Conservation (phyloP, 257 asterid species). For the Petrea volubilis region DNA sequence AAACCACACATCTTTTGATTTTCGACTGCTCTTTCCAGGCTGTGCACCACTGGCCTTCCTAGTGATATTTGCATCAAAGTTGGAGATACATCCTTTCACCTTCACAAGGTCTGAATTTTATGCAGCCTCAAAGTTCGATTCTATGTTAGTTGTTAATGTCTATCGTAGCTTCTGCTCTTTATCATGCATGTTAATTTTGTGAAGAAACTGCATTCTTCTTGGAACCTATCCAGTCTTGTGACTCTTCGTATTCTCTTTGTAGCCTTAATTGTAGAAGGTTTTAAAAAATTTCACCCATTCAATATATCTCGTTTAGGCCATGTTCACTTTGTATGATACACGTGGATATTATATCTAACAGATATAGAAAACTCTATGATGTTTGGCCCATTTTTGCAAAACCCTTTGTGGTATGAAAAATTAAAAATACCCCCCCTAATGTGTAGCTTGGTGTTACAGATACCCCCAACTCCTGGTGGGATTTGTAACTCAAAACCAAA, state of each 20-base stretch:
- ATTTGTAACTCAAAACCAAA: no score
- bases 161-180: not conserved
- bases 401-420: no score
- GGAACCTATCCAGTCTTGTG: not conserved
- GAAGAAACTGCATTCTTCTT: not conserved
- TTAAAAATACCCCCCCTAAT: no score
- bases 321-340: no score
- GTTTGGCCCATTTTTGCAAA: no score
- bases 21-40: slow-evolving; percentile 35
- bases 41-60: slow-evolving; percentile 50
- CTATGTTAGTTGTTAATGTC: not conserved
- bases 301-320: not conserved
- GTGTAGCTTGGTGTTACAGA: no score
- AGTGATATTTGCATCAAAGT: slow-evolving; percentile 53
- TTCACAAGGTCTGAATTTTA: slow-evolving; percentile 50
- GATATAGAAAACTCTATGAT: no score
- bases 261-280: not conserved
- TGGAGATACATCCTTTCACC: slow-evolving; percentile 50
- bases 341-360: no score
- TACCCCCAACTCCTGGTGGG: no score
- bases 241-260: not conserved
- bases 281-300: not conserved
- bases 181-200: not conserved
- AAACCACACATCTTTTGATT: not conserved
- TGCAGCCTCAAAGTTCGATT: not conserved